Percentiles rank a stretch among this genome's conserved stretches.
Conservation (phyloP, 2,329 filamentous ascomycete genomes). For the Ascosphaera apis region DNA sequence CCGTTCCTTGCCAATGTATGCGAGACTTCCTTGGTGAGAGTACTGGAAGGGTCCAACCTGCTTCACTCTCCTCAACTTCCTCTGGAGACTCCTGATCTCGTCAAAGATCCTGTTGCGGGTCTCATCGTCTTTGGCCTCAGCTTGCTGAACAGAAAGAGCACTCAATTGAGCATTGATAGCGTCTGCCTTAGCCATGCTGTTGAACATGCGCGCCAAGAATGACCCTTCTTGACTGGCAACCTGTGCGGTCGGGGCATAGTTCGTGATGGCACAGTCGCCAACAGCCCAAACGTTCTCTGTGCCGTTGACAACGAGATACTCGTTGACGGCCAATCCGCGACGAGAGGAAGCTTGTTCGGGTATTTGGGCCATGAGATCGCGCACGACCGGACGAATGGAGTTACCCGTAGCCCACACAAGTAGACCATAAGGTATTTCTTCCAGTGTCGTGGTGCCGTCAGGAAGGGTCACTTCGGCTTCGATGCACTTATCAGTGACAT, state of each 20-base stretch:
- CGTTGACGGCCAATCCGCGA: constrained; percentile 87
- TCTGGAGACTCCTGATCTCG: constrained; percentile 71
- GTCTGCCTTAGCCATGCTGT: constrained; percentile 95
- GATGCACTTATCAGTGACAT: constrained; percentile 76
- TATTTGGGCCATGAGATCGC: constrained; percentile 77
- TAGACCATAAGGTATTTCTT: constrained; percentile 78
- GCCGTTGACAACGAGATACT: constrained; percentile 95
- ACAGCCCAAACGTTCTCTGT: constrained; percentile 95
- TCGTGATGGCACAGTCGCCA: constrained; percentile 89
- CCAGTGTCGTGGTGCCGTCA: constrained; percentile 60
- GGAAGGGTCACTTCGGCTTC: constrained; percentile 67
- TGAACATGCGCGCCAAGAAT: constrained; percentile 89
- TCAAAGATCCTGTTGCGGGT: constrained; percentile 35
- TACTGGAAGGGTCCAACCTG: constrained; percentile 96
- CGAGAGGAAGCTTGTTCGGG: constrained; percentile 88
- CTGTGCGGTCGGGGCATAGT: constrained; percentile 93
- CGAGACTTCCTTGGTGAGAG: constrained; percentile 87
- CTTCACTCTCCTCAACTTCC: constrained; percentile 69
- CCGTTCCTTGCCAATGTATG: constrained; percentile 96
- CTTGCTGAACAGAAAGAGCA: constrained; percentile 39
- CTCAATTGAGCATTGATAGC: constrained; percentile 53
- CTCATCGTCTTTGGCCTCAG: constrained; percentile 42
- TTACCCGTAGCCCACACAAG: constrained; percentile 98
- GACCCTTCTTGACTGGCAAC: constrained; percentile 87
- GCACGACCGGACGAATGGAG: constrained; percentile 68